Conservation (phyloP, 768 basidiomycete genomes). For the Kwoniella pini region DNA sequence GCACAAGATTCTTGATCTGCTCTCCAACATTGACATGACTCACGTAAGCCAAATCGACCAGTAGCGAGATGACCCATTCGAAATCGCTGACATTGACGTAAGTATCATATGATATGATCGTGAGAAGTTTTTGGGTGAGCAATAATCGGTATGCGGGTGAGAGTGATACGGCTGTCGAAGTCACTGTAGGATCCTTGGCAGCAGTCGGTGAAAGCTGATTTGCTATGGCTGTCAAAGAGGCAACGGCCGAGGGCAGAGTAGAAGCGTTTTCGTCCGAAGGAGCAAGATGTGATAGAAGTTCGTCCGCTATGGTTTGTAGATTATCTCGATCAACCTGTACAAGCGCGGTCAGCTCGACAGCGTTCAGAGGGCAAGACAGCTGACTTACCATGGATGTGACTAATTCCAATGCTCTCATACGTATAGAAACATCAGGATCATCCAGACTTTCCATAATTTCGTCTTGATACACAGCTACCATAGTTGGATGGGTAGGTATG, state of each 20-base stretch:
- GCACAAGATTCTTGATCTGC: conserved; percentile 76
- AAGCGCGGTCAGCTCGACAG: conserved; percentile 5
- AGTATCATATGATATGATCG: conserved; percentile 77
- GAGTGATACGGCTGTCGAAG: conserved; percentile 61
- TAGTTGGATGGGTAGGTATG: conserved; percentile 83
- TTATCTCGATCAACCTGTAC: conserved; percentile 76
- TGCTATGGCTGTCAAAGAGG: conserved; percentile 61
- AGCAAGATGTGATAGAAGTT: conserved; percentile 84
- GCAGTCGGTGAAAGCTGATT: conserved; percentile 41
- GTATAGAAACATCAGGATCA: conserved; percentile 91
- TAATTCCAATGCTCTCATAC: conserved; percentile 92
- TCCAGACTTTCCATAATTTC: conserved; percentile 85
- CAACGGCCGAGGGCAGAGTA: conserved; percentile 46
- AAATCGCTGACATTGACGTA: conserved; percentile 90
- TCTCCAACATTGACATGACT: conserved; percentile 75
- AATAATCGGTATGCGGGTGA: conserved; percentile 83
- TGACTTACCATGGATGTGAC: conserved; percentile 81
- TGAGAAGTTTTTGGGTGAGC: conserved; percentile 77
- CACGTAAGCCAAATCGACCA: conserved; percentile 86
- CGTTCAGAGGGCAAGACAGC: background rate
- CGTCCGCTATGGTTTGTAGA: conserved; percentile 84
- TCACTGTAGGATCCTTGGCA: conserved; percentile 48
- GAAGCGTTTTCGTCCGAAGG: conserved; percentile 58
- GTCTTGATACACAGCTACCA: conserved; percentile 88
- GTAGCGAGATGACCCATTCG: conserved; percentile 95